Percentiles rank a stretch among this genome's conserved stretches.
These are phyloP conservation scores for Candida sojae DNA, from an alignment of 1,139 yeast genomes.

Conservation along the genomic window DNA sequence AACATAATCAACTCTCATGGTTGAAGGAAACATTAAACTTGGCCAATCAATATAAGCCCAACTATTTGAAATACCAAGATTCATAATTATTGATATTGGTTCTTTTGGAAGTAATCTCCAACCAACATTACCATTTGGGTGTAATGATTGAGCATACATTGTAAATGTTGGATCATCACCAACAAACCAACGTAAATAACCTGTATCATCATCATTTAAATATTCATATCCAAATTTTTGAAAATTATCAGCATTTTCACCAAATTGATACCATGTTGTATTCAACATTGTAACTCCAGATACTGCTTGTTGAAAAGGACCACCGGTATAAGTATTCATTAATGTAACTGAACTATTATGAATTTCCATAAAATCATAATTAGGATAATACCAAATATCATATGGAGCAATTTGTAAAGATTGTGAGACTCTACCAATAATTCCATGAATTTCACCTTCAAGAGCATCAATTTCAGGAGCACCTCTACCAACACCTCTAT, in stretches of 20 bases:
- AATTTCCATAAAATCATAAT: conserved; percentile 68
- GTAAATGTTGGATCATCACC: conserved; percentile 71
- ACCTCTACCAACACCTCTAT: conserved; percentile 76
- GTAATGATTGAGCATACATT: conserved; percentile 62
- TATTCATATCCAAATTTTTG: conserved; percentile 83
- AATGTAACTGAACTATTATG: conserved; percentile 61
- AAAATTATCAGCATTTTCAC: conserved; percentile 47
- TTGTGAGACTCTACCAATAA: conserved; percentile 73
- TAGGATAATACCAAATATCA: conserved; percentile 86
- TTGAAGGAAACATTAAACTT: conserved; percentile 67
- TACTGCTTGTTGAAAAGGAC: conserved; percentile 83
- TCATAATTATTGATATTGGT: conserved; percentile 81
- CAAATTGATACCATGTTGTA: conserved; percentile 72
- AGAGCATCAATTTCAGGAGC: conserved; percentile 87
- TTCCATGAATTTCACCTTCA: conserved; percentile 69
- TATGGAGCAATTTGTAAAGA: conserved; percentile 83
- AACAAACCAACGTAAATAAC: conserved; percentile 83
- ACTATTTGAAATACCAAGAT: conserved; percentile 75
- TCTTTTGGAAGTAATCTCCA: conserved; percentile 79
- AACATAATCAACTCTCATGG: conserved; percentile 71
- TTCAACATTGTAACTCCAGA: conserved; percentile 74
- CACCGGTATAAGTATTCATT: conserved; percentile 81
- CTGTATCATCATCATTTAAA: conserved; percentile 61
- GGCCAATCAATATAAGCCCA: conserved; percentile 89
- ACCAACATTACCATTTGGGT: conserved; percentile 82